A percentile compares a stretch with the other conserved stretches of the same genome.
These are phyloP conservation scores for Fusarium keratoplasticum DNA, from an alignment of 2,329 filamentous ascomycete species.

Conservation along the genomic window DNA sequence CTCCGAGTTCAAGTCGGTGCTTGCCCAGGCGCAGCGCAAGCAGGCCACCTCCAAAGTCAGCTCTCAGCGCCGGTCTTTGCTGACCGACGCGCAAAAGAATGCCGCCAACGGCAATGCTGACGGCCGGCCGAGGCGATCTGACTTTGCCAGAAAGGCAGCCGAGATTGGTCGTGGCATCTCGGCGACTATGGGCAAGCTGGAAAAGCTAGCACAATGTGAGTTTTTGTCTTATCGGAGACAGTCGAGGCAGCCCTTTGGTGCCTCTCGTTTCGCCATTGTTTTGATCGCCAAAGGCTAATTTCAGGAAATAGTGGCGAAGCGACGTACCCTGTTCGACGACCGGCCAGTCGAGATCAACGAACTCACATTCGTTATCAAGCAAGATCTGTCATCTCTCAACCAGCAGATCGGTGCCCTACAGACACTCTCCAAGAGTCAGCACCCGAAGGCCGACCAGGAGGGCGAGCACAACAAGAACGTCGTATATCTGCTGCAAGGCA, in stretches of 20 bases:
- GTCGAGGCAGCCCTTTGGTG: not conserved
- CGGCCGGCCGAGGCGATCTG: conserved; percentile 74
- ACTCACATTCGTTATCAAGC: conserved; percentile 97
- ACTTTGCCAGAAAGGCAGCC: conserved; percentile 92
- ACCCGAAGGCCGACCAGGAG: conserved; percentile 81
- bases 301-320: conserved; percentile 77
- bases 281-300: conserved; percentile 16
- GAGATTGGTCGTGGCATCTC: conserved; percentile 93
- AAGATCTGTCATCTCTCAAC: conserved; percentile 87
- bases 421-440: conserved; percentile 79
- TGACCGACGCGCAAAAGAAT: conserved; percentile 79
- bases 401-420: conserved; percentile 90
- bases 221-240: conserved; percentile 23
- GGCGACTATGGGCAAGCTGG: conserved; percentile 92
- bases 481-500: conserved; percentile 89
- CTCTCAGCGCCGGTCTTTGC: conserved; percentile 82
- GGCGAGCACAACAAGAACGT: conserved; percentile 99
- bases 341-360: conserved; percentile 96
- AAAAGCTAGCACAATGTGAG: conserved; percentile 87
- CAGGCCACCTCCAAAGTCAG: conserved; percentile 81
- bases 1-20: conserved; percentile 91
- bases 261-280: not conserved
- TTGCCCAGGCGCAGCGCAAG: conserved; percentile 84
- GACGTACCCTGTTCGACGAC: conserved; percentile 97
- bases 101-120: conserved; percentile 62